Evolutionary conservation across 164 flowering plant species (phyloP), one percentile per base, ranked within the genome.

Genomic region (Liriodendron chinense): DNA sequence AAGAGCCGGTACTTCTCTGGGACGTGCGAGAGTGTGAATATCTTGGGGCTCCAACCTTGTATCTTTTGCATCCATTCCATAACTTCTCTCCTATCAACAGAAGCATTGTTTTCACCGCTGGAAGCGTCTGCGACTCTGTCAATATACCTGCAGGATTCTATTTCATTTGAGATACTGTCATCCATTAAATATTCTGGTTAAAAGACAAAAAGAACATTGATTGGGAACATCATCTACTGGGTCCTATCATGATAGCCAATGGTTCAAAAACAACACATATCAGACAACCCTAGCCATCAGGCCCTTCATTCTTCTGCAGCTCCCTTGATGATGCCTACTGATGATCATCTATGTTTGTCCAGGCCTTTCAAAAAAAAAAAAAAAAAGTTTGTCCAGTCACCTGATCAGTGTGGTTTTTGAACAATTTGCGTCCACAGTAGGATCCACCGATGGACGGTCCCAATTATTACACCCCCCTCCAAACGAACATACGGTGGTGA

Each of bases 41-140:
- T 81, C 78, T 88, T 90, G 22, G 98, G 83, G 75, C 89, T 87
- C 98, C 99, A 95, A 16, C 81, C 83, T 80, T 93, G 94, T 63
- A 95, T 90, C 83, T 91, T 92, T n/a, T 85, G 83, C 90, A 95
- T 92, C 99, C 98, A 95, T 70, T 87, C 87, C 2, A 85, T 61
- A 9, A 90, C 86, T 80, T 88, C 90, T 72, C 79, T 70, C 73
- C 80, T 79, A 69, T 83, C 79, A 14, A 65, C 75, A 16, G n/a
- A 67, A 67, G 75, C 57, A n/a, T 75, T 50, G 23, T 75, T 73
- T 4, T 81, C 86, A 8, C 71, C 74, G 7, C 88, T 85, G 18
- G 87, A 82, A 21, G 97, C 85, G 47, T 91, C 86, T 7, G 88
- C 87, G 7, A 95, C 87, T 80, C 97, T 87, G 72, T 91, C 96